Evolutionary conservation across 352 stramenopile species (phyloP), one percentile per base, ranked within the genome.

Genomic region (Phytophthora colocasiae): DNA sequence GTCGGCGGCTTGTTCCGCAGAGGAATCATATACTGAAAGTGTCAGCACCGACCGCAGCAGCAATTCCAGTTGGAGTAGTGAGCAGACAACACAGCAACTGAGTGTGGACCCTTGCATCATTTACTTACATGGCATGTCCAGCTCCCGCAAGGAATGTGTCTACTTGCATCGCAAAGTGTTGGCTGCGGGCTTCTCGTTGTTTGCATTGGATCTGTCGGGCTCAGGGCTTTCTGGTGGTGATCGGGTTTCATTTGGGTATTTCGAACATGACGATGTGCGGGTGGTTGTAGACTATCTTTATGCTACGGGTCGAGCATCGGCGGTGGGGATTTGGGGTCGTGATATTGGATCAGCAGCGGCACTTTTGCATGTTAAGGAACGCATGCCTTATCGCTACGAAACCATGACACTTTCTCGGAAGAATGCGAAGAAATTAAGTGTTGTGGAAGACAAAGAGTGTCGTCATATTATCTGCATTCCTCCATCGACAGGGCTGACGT

Each of bases 111-210:
- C 85, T 24, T 94, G 85, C 39, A 80, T 94, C 27, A 47, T 94
- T 14, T 94, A 92, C 57, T 67, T 94, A 34, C 85, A 94, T 54
- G 85, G 85, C 19, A 83, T 94, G 75, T 94, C 85, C 24, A 91
- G 81, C 17, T 94, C 85, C 1, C 70, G 85, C 1, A 87, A 90
- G 57, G 85, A 94, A 67, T 89, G 82, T 32, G 61, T 92, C 15
- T 94, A 94, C 52, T 53, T 94, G 27, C 73, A 78, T 48, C 55
- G 72, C 26, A 70, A 62, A 57, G 70, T 94, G 22, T 75, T 94
- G 12, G 58, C 73, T 0, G 62, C 69, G 1, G 85, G 84, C 8
- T 92, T 92, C 38, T 92, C 85, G 45, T 58, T 94, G 12, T 89
- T 94, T 36, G 58, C 83, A 51, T n/a, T 94, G 39, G 85, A 94